Evolutionary conservation across 495 filamentous ascomycete genomes (phyloP), one percentile per base, ranked within the genome.

Genomic region (Penicillium salamii): DNA sequence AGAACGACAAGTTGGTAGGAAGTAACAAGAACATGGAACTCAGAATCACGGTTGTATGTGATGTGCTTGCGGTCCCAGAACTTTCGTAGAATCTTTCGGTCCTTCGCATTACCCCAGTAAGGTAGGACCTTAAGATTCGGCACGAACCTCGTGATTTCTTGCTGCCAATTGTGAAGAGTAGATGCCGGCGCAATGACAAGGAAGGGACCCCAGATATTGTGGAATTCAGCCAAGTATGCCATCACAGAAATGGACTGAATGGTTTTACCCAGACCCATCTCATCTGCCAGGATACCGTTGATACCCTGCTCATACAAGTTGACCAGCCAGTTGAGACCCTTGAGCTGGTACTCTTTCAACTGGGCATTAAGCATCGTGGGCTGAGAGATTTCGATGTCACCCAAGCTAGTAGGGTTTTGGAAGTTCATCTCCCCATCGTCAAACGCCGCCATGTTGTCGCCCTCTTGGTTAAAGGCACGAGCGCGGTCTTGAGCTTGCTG

Each of bases 181-280:
- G 92, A 97, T 3, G 93, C 89, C 2, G 93, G 93, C 5, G 93
- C 95, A 59, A 98, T 92, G 57, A 98, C 93, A 35, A 98, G 71
- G 78, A 97, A 98, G 1, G 93, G 93, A 26, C 93, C 93, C 93
- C 93, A 98, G 63, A 98, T 96, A 56, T 95, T 90, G 73, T 98
- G 89, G 50, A 87, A 85, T 69, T 98, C 95, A 8, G 93, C 93
- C 15, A 98, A 86, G 65, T 98, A 97, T 12, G 90, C 91, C 95
- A 98, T 97, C 52, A 98, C 95, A 3, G 93, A 97, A 50, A 98
- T 98, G 5, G 91, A 96, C 74, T 98, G 93, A 17, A 98, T 90
- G 14, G 93, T 98, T 70, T 98, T 98, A 57, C 93, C 93, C 23
- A 98, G 87, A 83, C 93, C 93, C 93, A 98, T 98, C 74, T 98